Base-by-base conservation (phyloP, 441 rosid species). In the Flueggea neowawraea region DNA sequence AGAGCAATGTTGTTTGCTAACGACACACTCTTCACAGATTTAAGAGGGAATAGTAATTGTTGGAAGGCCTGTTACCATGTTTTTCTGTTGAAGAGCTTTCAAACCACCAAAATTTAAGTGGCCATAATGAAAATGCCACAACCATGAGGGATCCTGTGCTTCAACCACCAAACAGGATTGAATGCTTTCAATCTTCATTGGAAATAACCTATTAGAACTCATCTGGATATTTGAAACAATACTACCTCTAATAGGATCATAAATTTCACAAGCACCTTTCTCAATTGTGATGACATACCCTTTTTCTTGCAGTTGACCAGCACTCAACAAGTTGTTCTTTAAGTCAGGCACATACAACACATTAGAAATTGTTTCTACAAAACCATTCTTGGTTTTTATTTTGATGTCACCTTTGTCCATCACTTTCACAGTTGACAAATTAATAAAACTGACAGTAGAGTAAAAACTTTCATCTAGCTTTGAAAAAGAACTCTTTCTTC, bases 71-170 rank as follows among this genome's bases (percentile, higher is more conserved):
- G n/a, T n/a, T n/a, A n/a, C n/a, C n/a, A n/a, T n/a, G n/a, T n/a
- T n/a, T n/a, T n/a, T 63, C 6, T 57, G n/a, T 31, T 31, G 6
- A 36, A 53, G 16, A 3, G 59, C 12, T 14, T 16, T 55, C 16
- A 55, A 31, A 22, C 58, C 58, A 22, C 15, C 10, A 53, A 54
- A 41, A 15, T 14, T 63, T 2, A 63, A 39, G 52, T 63, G 66
- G 4, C 50, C 55, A 67, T 60, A 60, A 6, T 17, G 39, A 44
- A 60, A 61, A 60, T 64, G 69, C 61, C 69, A 70, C 2, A 70
- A 11, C 74, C 57, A 64, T 4, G 56, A 31, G 0, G 31, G 13
- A 16, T 69, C 60, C 0, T 69, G 22, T n/a, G 52, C 55, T 9
- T 45, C n/a, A 14, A 36, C 57, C 17, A 62, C 28, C 4, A 33